A percentile compares a stretch with the other conserved stretches of the same genome.
Conservation (phyloP, 2,329 filamentous ascomycete genomes). For the Cladosporium colombiae region DNA sequence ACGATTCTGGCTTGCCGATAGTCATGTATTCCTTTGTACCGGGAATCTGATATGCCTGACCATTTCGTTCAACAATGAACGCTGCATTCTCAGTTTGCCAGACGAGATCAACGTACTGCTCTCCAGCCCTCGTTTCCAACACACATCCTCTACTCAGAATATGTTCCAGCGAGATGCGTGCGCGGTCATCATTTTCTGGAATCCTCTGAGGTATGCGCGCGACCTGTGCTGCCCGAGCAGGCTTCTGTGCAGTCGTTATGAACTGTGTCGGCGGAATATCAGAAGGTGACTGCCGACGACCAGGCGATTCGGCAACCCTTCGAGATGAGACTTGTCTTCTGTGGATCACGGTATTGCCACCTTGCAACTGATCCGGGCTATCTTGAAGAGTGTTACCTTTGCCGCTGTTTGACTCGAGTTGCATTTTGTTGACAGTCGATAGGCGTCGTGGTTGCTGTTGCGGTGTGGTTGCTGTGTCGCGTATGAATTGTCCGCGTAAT, state of each 20-base stretch:
- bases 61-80: background rate
- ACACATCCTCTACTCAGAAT: conserved; percentile 10
- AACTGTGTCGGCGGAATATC: background rate
- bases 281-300: background rate
- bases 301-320: background rate
- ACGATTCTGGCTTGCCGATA: background rate
- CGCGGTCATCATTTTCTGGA: background rate
- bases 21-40: background rate
- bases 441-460: background rate
- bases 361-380: conserved; percentile 2
- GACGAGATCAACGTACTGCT: conserved; percentile 11
- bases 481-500: background rate
- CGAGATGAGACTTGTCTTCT: background rate
- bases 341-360: background rate
- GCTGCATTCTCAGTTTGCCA: background rate
- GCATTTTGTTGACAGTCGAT: background rate
- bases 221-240: background rate
- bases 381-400: background rate
- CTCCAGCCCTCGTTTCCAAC: background rate
- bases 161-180: background rate
- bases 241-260: background rate
- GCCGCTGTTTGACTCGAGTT: background rate
- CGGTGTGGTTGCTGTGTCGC: background rate
- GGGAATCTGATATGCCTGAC: background rate
- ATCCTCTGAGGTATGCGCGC: background rate